Conservation (phyloP, 2,329 filamentous ascomycete genomes). For the Alternaria longipes region DNA sequence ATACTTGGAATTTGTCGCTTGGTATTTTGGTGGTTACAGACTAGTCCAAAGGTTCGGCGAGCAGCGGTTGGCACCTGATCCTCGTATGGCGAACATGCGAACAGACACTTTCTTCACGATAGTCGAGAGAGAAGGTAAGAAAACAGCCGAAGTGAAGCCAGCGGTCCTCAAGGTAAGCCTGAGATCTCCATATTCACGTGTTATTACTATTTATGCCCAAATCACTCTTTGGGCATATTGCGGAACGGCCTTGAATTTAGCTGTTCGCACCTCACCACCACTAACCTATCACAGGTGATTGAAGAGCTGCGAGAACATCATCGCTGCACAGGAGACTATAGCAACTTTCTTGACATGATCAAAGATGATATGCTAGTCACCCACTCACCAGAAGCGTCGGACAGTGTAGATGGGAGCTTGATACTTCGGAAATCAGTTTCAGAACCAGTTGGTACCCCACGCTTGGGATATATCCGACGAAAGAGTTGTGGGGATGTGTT, state of each 20-base stretch:
- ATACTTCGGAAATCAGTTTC: neutral
- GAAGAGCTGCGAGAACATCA: neutral
- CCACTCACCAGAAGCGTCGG: neutral
- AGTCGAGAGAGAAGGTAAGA: neutral
- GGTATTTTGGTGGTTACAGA: conserved; percentile 26
- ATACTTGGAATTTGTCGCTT: conserved; percentile 41
- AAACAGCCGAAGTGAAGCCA: neutral
- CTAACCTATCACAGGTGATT: neutral
- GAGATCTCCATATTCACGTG: too few relatives aligned
- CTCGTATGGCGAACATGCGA: neutral
- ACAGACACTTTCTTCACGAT: conserved; percentile 1
- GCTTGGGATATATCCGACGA: neutral
- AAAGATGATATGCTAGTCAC: conserved; percentile 7
- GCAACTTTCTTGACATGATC: neutral
- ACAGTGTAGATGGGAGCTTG: neutral
- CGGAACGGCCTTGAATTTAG: too few relatives aligned
- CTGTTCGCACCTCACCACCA: neutral
- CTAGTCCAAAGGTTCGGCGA: neutral
- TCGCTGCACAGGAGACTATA: conserved; percentile 1
- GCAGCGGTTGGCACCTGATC: neutral
- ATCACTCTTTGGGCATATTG: too few relatives aligned
- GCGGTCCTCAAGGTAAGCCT: conserved; percentile 6
- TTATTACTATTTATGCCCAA: too few relatives aligned
- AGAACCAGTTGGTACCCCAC: neutral
- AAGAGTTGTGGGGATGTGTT: conserved; percentile 6